Base-by-base conservation (phyloP, 768 basidiomycete species). In the Steccherinum ochraceum region DNA sequence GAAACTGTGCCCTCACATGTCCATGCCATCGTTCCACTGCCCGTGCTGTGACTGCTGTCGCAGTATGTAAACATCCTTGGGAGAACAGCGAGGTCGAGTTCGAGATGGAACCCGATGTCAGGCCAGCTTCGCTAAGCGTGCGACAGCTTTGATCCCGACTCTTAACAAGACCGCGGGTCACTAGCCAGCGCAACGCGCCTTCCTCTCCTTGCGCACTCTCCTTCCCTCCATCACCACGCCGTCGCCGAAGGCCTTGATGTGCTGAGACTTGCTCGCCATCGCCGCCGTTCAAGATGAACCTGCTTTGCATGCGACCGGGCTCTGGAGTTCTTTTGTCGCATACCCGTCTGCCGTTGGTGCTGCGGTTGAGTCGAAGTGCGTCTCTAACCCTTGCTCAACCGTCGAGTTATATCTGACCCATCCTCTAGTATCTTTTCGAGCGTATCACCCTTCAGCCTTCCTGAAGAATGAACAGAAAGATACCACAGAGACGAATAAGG, bases 401-500 rank as follows among this genome's bases (percentile, higher is more conserved):
- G 7, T 35, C 30, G 7, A 35, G 7, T 16, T 16, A 7, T 7
- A 35, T 16, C 30, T 35, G 30, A 7, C 30, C 30, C 30, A 7
- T 16, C 16, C 16, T 7, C 7, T 35, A 35, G 30, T 41, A 44
- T 23, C 48, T 27, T 26, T 48, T 21, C 52, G 55, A 24, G 43
- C 42, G n/a, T 53, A 50, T 20, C 52, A 42, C 24, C 25, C 40
- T 19, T 51, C 52, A 18, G 45, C 55, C 16, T 12, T 26, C 11
- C 19, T 24, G n/a, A 42, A 46, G 41, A 49, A 56, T 45, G 55
- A 48, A 19, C 40, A 53, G 52, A 45, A 50, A 21, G 20, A 48
- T 30, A 41, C 24, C 20, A 50, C 48, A 24, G 4, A 48, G 12
- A 13, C 46, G 40, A 56, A 53, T 40, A 39, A 48, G 5, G 52